Conservation (phyloP, 768 basidiomycete genomes). For the Cystofilobasidium capitatum region DNA sequence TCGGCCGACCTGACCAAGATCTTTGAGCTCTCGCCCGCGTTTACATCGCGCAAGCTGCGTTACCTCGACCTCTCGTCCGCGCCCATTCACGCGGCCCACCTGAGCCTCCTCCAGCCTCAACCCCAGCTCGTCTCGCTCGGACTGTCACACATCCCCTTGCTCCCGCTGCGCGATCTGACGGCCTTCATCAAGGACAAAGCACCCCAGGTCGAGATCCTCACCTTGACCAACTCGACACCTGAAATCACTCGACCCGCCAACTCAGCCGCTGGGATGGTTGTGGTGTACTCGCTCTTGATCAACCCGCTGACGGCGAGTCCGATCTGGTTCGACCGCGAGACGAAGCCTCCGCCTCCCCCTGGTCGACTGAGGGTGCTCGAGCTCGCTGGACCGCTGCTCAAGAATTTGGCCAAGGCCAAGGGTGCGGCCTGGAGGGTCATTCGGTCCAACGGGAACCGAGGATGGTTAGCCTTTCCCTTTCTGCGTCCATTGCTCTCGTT, state of each 20-base stretch:
- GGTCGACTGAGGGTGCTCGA: constrained; percentile 82
- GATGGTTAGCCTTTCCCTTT: constrained; percentile 68
- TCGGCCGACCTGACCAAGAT: constrained; percentile 58
- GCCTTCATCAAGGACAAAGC: constrained; percentile 62
- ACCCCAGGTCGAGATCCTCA: constrained; percentile 71
- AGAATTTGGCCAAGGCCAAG: constrained; percentile 64
- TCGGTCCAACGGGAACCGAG: constrained; percentile 82
- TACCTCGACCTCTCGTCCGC: constrained; percentile 87
- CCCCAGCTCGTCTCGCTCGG: constrained; percentile 75
- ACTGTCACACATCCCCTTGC: constrained; percentile 68
- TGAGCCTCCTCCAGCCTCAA: constrained; percentile 53
- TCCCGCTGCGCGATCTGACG: constrained; percentile 57
- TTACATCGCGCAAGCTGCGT: constrained; percentile 59
- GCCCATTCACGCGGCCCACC: constrained; percentile 54
- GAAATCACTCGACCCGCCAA: constrained; percentile 45
- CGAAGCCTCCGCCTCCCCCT: constrained; percentile 43
- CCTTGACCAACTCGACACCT: constrained; percentile 59
- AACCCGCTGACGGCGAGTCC: constrained; percentile 70
- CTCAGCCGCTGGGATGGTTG: constrained; percentile 11
- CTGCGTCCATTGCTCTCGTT: not conserved
- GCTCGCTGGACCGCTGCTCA: constrained; percentile 60
- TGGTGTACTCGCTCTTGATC: constrained; percentile 55
- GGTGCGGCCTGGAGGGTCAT: constrained; percentile 73
- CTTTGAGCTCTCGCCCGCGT: constrained; percentile 65
- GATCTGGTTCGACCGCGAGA: constrained; percentile 53